Evolutionary conservation across 176 grass and related monocot genomes (phyloP).

Genomic region (Calamus simplicifolius): DNA sequence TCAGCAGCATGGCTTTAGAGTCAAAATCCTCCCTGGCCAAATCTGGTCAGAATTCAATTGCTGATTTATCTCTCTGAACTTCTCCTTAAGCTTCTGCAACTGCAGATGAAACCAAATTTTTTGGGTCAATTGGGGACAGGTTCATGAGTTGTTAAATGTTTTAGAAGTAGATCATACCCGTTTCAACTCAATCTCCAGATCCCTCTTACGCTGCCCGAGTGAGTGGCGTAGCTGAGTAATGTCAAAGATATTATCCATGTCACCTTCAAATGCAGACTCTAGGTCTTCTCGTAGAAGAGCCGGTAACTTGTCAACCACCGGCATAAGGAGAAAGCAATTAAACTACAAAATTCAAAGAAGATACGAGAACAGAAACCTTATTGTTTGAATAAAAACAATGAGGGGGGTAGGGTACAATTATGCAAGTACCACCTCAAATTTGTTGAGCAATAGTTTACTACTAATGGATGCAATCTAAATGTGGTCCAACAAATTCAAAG

Average conservation of each 20-base stretch:
- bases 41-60: conserved; percentile 47
- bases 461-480: no score
- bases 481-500: no score
- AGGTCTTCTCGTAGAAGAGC: conserved; percentile 81
- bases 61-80: conserved; percentile 80
- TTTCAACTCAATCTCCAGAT: conserved; percentile 68
- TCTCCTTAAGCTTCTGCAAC: conserved; percentile 74
- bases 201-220: conserved; percentile 53
- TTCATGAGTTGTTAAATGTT: conserved; percentile 1
- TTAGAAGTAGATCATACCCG: conserved; percentile 21
- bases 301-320: conserved; percentile 83
- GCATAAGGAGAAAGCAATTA: conserved; percentile 98
- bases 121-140: background rate
- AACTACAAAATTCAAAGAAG: conserved; percentile 44
- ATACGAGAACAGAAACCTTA: background rate
- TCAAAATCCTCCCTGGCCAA: background rate
- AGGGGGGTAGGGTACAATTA: no score
- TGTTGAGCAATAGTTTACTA: no score
- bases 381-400: no score
- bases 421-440: no score
- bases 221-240: conserved; percentile 53
- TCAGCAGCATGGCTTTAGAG: no score
- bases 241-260: conserved; percentile 67
- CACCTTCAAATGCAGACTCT: conserved; percentile 59
- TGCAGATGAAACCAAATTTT: conserved; percentile 31